Percentiles rank a stretch among this genome's conserved stretches.
phyloP scores from a whole-genome alignment of 208 protist species.

The Trypanosoma boissoni region DNA sequence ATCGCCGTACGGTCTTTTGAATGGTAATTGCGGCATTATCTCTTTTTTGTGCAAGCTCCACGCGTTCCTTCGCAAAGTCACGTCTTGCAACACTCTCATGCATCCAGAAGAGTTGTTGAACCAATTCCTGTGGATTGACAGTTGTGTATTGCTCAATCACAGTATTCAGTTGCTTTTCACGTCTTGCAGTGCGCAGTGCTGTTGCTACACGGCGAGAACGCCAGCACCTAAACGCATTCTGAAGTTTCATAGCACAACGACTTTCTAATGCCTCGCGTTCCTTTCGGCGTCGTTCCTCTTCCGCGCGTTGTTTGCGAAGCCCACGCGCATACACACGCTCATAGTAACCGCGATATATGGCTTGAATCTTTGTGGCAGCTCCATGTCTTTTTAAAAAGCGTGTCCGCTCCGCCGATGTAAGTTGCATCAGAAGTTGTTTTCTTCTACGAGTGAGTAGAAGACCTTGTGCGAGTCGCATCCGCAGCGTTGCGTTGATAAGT shows the following conservation, averaged over 20 bases:
- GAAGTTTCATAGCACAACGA: conserved; percentile 57
- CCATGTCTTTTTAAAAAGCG: conserved; percentile 40
- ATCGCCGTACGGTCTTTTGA: conserved; percentile 45
- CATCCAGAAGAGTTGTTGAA: conserved; percentile 85
- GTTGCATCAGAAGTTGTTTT: conserved; percentile 33
- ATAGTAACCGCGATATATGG: conserved; percentile 74
- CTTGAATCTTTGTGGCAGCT: conserved; percentile 72
- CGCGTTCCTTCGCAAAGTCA: conserved; percentile 35
- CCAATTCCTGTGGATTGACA: conserved; percentile 62
- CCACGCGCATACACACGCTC: conserved; percentile 65
- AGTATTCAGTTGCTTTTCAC: conserved; percentile 38
- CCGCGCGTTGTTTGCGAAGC: conserved; percentile 41
- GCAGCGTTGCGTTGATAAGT: conserved; percentile 49
- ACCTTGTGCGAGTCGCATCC: conserved; percentile 31
- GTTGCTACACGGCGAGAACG: conserved; percentile 33
- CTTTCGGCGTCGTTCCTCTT: conserved; percentile 30
- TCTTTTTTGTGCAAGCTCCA: conserved; percentile 19
- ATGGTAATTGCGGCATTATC: conserved; percentile 44
- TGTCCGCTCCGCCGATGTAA: conserved; percentile 33
- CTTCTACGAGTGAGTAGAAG: conserved; percentile 20
- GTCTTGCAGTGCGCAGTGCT: conserved; percentile 28
- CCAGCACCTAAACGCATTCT: conserved; percentile 56
- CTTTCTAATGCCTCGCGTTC: conserved; percentile 38
- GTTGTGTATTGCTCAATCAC: conserved; percentile 47
- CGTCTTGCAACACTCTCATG: conserved; percentile 41